Evolutionary conservation across 345 rosid species (phyloP), one percentile per base, ranked within the genome.

Genomic region (Hibiscus mutabilis): DNA sequence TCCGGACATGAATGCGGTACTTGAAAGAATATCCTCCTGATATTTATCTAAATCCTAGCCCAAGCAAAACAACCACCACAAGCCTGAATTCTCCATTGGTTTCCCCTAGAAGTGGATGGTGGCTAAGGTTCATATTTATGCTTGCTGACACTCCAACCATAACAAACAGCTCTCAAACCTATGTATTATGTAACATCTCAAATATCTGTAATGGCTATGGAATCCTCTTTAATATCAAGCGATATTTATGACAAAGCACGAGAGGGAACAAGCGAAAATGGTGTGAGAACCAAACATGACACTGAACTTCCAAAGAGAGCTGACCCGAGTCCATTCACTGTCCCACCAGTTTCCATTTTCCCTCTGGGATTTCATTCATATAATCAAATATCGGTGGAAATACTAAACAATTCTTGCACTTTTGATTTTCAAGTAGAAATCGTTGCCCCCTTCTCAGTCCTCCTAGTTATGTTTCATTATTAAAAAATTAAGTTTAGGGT

Each of bases 121-220:
- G 19, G 29, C 10, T 47, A 35, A 4, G 72, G 47, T 22, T 66
- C 49, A 9, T 31, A 11, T 65, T 65, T 65, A 22, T 75, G 79
- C 62, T 62, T 63, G 74, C 70, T 75, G 74, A 72, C 79, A 3
- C 74, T 47, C 62, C 52, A 9, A 2, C 69, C 76, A 79, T 59
- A 12, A 72, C 33, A 55, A 18, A 6, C 79, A 68, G 57, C 15
- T 14, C 55, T 25, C 72, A 5, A 13, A 18, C 35, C 6, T 31
- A 31, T 31, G 27, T 2, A 25, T 56, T 16, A 14, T n/a, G 51
- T 25, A 49, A 21, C 24, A 21, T 74, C 11, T 60, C 69, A 25
- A 67, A 24, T 11, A 66, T 66, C 18, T 3, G 6, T n/a, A 35
- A 42, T 5, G n/a, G 12, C 5, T 22, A 4, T 46, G 24, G 13